Conservation (phyloP, 495 filamentous ascomycete genomes). For the Lasiosphaeris hirsuta region DNA sequence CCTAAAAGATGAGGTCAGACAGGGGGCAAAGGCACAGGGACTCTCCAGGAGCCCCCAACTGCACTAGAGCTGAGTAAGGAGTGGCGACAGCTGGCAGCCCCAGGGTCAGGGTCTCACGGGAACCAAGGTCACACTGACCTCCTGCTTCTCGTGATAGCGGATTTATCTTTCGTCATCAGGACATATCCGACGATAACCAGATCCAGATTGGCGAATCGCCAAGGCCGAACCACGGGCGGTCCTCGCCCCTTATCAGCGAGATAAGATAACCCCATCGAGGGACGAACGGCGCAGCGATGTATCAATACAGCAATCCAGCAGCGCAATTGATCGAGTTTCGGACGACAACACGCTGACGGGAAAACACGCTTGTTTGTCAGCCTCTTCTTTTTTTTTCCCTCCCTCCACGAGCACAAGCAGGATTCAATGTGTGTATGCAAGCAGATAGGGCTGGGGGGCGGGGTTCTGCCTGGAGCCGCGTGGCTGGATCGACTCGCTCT, state of each 20-base stretch:
- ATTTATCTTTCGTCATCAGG: constrained; percentile 30
- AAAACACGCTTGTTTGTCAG: too few relatives aligned
- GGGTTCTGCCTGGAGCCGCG: too few relatives aligned
- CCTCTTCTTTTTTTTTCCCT: too few relatives aligned
- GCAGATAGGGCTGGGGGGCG: too few relatives aligned
- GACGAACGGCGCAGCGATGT: too few relatives aligned
- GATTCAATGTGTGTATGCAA: too few relatives aligned
- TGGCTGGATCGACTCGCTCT: too few relatives aligned
- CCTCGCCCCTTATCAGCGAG: not conserved
- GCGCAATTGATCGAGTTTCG: too few relatives aligned
- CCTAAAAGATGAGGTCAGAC: constrained; percentile 5
- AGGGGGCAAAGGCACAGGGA: constrained; percentile 1
- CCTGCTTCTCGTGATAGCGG: constrained; percentile 26
- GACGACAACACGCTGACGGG: too few relatives aligned
- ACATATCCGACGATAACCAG: constrained; percentile 6
- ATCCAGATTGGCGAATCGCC: constrained; percentile 16
- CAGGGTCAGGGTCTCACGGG: not conserved
- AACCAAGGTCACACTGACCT: not conserved
- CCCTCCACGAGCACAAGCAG: too few relatives aligned
- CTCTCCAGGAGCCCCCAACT: not conserved
- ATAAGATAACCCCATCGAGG: too few relatives aligned
- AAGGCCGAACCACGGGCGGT: constrained; percentile 2
- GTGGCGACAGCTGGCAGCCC: constrained; percentile 6
- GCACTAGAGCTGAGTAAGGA: not conserved
- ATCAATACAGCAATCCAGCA: too few relatives aligned